Conservation (phyloP, 2,329 filamentous ascomycete species). For the Trichoderma pleuroti region DNA sequence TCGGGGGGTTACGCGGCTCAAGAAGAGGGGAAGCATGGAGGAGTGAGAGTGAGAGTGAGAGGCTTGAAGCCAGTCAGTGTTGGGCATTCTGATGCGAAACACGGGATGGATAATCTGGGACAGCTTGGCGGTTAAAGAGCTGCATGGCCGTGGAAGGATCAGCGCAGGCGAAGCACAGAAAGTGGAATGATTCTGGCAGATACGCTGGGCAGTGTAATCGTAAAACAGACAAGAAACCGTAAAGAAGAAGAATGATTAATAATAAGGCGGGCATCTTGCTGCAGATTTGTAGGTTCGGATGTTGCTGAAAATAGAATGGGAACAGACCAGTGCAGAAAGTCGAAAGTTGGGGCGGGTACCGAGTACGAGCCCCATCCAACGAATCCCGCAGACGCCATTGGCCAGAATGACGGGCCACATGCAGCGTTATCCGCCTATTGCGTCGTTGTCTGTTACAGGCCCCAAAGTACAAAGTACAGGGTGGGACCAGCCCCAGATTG, state of each 20-base stretch:
- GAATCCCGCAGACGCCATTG: background rate
- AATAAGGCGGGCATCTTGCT: background rate
- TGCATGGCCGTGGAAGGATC: background rate
- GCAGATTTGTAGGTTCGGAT: background rate
- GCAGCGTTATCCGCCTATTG: background rate
- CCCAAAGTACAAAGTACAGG: background rate
- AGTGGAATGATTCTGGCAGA: background rate
- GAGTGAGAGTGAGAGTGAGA: too few relatives aligned
- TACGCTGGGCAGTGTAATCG: background rate
- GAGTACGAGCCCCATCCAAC: background rate
- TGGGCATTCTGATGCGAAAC: background rate
- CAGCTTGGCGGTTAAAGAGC: background rate
- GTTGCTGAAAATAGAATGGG: conserved; percentile 12
- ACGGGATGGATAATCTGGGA: background rate
- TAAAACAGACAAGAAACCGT: background rate
- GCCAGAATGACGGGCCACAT: background rate
- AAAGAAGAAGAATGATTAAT: background rate
- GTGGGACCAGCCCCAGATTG: background rate
- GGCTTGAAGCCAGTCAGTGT: background rate
- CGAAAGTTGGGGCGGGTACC: background rate
- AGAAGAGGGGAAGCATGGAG: background rate
- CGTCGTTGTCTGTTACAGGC: background rate
- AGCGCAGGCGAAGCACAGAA: background rate
- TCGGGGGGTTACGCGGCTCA: conserved; percentile 4
- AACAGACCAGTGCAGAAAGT: too few relatives aligned